Evolutionary conservation across 176 grass and related monocot genomes (phyloP).

Genomic region (Melocanna baccifera): DNA sequence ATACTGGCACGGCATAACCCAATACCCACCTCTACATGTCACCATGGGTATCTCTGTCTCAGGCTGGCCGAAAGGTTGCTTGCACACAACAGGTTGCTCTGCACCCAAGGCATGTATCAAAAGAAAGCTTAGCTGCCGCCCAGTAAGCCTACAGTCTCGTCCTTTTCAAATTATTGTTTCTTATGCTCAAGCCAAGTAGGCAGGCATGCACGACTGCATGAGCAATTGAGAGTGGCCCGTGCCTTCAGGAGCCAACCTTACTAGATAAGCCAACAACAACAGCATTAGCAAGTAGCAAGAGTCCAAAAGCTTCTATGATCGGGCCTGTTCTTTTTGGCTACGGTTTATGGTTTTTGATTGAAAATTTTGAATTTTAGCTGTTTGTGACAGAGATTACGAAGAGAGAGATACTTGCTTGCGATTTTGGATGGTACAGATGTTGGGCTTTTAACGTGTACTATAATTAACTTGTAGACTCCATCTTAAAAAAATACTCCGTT

Average conservation of each 20-base stretch:
- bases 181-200: background rate
- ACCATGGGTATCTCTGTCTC: background rate
- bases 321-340: too few species aligned
- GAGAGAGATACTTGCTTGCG: too few species aligned
- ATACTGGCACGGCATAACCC: too few species aligned
- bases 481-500: too few species aligned
- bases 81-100: slow-evolving; percentile 47
- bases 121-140: background rate
- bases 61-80: slow-evolving; percentile 30
- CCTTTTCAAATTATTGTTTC: too few species aligned
- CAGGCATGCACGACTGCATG: background rate
- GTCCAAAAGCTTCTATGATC: background rate
- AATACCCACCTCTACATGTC: too few species aligned
- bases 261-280: background rate
- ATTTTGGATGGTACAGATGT: too few species aligned
- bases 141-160: background rate
- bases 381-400: too few species aligned
- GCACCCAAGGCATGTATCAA: background rate
- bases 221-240: background rate
- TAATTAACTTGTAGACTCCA: too few species aligned
- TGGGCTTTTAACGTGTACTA: too few species aligned
- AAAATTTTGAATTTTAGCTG: too few species aligned
- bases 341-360: too few species aligned
- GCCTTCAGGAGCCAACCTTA: background rate
- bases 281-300: background rate